Percentiles rank a stretch among this genome's conserved stretches.
These are phyloP conservation scores for Cyclotella choctawhatcheeana DNA, from an alignment of 108 stramenopile species.

Conservation along the genomic window DNA sequence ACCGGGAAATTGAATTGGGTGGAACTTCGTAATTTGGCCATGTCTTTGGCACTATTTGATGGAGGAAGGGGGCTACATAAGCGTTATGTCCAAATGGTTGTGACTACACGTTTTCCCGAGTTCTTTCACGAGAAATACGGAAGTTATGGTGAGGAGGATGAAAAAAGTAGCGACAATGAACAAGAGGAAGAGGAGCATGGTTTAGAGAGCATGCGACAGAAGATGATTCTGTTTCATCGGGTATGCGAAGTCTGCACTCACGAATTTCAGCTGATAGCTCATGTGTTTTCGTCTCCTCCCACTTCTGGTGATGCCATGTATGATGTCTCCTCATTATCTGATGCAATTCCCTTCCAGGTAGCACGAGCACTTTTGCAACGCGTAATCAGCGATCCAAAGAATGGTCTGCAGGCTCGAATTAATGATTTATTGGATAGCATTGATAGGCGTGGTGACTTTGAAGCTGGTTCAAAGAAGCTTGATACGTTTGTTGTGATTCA, in stretches of 20 bases:
- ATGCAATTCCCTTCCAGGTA: constrained; percentile 74
- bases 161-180: background rate
- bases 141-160: constrained; percentile 41
- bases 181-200: constrained; percentile 60
- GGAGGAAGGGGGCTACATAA: constrained; percentile 73
- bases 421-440: constrained; percentile 80
- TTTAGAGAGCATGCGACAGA: constrained; percentile 72
- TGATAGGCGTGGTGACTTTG: constrained; percentile 79
- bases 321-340: constrained; percentile 56
- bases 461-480: constrained; percentile 84
- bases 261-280: constrained; percentile 85
- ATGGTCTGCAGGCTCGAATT: constrained; percentile 84
- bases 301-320: constrained; percentile 40
- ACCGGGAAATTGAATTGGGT: constrained; percentile 75
- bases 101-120: constrained; percentile 78
- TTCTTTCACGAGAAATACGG: constrained; percentile 52
- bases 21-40: constrained; percentile 66
- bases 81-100: constrained; percentile 79
- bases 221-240: constrained; percentile 82
- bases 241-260: constrained; percentile 83
- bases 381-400: constrained; percentile 80
- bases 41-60: constrained; percentile 76
- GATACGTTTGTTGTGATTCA: constrained; percentile 91
- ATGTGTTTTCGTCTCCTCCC: constrained; percentile 70
- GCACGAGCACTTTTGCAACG: constrained; percentile 77